These are phyloP conservation scores for Eutrema yunnanense DNA, from an alignment of 345 rosid genomes.

Conservation along the genomic window DNA sequence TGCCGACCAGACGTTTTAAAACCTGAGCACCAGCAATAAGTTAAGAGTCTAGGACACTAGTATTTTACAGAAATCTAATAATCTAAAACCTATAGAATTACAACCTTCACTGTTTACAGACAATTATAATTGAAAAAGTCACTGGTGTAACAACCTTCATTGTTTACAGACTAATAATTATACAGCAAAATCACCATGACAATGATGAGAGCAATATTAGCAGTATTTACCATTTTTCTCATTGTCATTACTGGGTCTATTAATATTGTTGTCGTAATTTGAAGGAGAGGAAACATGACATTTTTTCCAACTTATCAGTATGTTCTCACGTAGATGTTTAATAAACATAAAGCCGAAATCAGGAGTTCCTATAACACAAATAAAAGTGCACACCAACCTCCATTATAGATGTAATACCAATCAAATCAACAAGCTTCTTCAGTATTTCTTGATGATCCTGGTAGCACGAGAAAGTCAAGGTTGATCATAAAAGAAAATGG, in stretches of 20 bases:
- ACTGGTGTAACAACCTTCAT: neutral
- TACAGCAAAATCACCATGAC: neutral
- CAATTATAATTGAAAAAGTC: neutral
- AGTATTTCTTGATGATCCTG: slow-evolving; percentile 80
- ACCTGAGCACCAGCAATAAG: slow-evolving; percentile 45
- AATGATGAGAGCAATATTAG: slow-evolving; percentile 1
- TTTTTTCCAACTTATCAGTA: slow-evolving; percentile 1
- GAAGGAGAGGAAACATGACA: neutral
- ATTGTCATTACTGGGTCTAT: neutral
- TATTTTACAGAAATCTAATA: neutral
- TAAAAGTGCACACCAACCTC: slow-evolving; percentile 54
- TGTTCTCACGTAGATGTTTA: neutral
- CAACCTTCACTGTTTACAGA: neutral
- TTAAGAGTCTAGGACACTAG: neutral
- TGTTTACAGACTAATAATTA: neutral
- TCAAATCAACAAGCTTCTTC: slow-evolving; percentile 65
- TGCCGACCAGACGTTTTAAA: slow-evolving; percentile 74
- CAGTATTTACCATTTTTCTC: neutral
- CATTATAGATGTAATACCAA: slow-evolving; percentile 93
- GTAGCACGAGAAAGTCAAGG: slow-evolving; percentile 19
- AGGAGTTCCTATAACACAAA: neutral
- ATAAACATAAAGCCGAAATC: neutral
- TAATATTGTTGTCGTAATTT: neutral
- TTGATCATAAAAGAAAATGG: slow-evolving; percentile 9
- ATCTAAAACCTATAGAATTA: neutral